Evolutionary conservation across 106 monocot genomes (phyloP).

Genomic region (Apostasia shenzhenica): DNA sequence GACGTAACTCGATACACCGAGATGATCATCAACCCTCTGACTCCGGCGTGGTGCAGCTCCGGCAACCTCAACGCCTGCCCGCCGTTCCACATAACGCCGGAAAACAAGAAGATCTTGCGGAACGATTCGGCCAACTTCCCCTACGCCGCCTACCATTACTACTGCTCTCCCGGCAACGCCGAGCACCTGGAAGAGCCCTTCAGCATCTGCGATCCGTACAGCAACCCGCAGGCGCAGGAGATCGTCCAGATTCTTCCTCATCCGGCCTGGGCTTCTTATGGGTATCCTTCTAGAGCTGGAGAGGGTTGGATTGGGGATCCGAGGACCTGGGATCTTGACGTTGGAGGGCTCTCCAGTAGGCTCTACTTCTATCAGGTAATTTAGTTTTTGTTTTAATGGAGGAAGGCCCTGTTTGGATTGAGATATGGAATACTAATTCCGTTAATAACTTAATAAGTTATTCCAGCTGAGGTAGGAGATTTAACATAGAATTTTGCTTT

Average conservation of each 20-base stretch:
- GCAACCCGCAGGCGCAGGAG: slow-evolving; percentile 74
- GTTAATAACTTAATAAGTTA: neutral
- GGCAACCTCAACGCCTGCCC: slow-evolving; percentile 38
- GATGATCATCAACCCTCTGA: slow-evolving; percentile 61
- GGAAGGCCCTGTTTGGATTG: neutral
- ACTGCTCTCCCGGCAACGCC: slow-evolving; percentile 67
- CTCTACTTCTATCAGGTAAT: slow-evolving; percentile 68
- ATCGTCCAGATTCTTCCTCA: slow-evolving; percentile 66
- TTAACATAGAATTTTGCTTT: too few species aligned
- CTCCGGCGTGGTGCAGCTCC: slow-evolving; percentile 32
- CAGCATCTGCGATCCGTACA: slow-evolving; percentile 55
- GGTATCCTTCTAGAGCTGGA: slow-evolving; percentile 44
- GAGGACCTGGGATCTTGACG: slow-evolving; percentile 57
- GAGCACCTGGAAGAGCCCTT: slow-evolving; percentile 35
- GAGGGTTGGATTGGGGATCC: slow-evolving; percentile 70
- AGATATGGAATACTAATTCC: neutral
- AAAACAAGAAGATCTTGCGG: slow-evolving; percentile 34
- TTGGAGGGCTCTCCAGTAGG: slow-evolving; percentile 35
- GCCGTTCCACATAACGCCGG: slow-evolving; percentile 50
- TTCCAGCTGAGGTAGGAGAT: too few species aligned
- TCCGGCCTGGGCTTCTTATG: slow-evolving; percentile 52
- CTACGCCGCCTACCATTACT: slow-evolving; percentile 53
- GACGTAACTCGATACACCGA: slow-evolving; percentile 79
- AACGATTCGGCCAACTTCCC: slow-evolving; percentile 42
- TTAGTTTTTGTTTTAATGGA: neutral